Percentiles rank a stretch among this genome's conserved stretches.
Conservation (phyloP, 108 stramenopile species). For the Nitzschia sp. region DNA sequence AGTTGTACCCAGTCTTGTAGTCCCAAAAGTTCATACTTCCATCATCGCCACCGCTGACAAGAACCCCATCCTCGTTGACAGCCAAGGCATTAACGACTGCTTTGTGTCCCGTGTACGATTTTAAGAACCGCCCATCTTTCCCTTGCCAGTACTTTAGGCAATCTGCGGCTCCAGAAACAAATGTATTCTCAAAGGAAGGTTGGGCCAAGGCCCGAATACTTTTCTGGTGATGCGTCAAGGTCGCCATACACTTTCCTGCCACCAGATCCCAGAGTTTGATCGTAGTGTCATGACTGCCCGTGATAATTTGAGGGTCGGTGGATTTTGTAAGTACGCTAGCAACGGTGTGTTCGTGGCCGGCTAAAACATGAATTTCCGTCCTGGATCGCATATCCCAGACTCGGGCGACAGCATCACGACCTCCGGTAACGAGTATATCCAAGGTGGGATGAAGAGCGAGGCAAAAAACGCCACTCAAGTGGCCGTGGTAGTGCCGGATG, state of each 20-base stretch:
- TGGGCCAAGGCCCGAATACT: slow-evolving; percentile 87
- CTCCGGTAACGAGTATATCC: slow-evolving; percentile 98
- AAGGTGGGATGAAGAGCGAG: slow-evolving; percentile 95
- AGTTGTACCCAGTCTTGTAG: slow-evolving; percentile 94
- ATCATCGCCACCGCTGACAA: slow-evolving; percentile 96
- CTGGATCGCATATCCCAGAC: slow-evolving; percentile 99
- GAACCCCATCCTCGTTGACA: slow-evolving; percentile 95
- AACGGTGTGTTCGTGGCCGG: slow-evolving; percentile 95
- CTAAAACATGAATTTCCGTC: slow-evolving; percentile 88
- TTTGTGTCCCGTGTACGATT: slow-evolving; percentile 93
- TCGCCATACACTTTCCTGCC: slow-evolving; percentile 95
- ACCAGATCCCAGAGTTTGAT: slow-evolving; percentile 99
- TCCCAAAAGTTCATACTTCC: slow-evolving; percentile 98
- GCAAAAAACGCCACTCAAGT: slow-evolving; percentile 93
- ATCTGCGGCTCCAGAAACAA: slow-evolving; percentile 96
- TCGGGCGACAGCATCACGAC: slow-evolving; percentile 94
- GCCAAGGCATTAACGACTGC: slow-evolving; percentile 95
- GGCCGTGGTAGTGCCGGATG: slow-evolving; percentile 99
- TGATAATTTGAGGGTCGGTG: slow-evolving; percentile 94
- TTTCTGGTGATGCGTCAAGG: slow-evolving; percentile 99
- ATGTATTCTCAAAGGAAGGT: slow-evolving; percentile 92
- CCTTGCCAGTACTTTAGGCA: slow-evolving; percentile 95
- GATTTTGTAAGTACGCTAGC: slow-evolving; percentile 87
- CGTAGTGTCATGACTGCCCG: slow-evolving; percentile 97
- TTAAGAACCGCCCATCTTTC: slow-evolving; percentile 89